Base-by-base conservation (phyloP, 371 early-diverging fungal genomes). In the Rhizopus delemar region DNA sequence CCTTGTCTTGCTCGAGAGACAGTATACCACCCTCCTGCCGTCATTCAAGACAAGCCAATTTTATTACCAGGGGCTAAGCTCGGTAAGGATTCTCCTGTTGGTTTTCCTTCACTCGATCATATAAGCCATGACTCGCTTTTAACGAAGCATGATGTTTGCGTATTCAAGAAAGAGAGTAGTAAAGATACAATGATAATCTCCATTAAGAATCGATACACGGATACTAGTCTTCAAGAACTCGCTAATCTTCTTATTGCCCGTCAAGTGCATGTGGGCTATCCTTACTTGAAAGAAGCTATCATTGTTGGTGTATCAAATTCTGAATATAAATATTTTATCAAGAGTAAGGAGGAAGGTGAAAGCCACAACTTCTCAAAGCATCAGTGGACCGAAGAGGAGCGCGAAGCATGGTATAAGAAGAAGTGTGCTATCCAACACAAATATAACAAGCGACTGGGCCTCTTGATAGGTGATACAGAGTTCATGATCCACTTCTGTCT, bases 81-180 rank as follows among this genome's bases (percentile, higher is more conserved):
- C 15, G 94, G 97, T 22, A 22, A 22, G 22, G 22, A 22, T 43
- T 63, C 86, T 35, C 72, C 88, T 12, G 85, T 95, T 12, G 98
- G 98, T 9, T 97, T 97, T 71, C 98, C 98, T 15, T 83, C 93
- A 0, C 66, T 98, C 48, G 68, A 90, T 46, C 90, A 94, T 0
- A 70, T 93, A n/a, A 81, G 85, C 29, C 83, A 90, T 70, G 81
- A 78, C 0, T 86, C 82, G 13, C 73, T 76, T 36, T 71, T 96
- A 12, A 87, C 78, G 6, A 84, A 78, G 60, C 92, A 92, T 63
- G 83, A 86, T 32, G 92, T 97, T 11, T 82, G 84, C 48, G 93
- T 96, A 3, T 97, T 95, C 80, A 86, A 92, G 46, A 74, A 75
- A 31, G 90, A 93, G 39, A 90, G 90, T 57, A 81, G 83, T 31